A percentile compares a stretch with the other conserved stretches of the same genome.
Conservation (phyloP, 2,329 filamentous ascomycete species). For the Aspergillus sergii region DNA sequence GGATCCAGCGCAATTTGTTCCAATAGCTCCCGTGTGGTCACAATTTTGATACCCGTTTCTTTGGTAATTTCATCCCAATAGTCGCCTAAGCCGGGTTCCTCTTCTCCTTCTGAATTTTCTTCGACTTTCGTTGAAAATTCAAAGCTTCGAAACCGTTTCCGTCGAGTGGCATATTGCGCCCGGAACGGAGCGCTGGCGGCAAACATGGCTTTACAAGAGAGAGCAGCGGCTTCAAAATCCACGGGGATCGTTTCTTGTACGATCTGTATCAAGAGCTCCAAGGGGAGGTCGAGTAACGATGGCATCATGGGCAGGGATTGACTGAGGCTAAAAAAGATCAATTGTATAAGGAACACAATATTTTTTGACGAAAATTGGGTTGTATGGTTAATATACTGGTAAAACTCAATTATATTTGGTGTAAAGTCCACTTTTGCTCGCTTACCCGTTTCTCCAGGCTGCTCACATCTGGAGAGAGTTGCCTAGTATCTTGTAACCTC, state of each 20-base stretch:
- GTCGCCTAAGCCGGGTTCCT: background rate
- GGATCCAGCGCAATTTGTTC: constrained; percentile 7
- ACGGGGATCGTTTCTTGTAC: constrained; percentile 3
- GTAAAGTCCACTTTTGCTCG: background rate
- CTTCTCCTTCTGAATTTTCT: background rate
- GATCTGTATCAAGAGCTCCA: constrained; percentile 6
- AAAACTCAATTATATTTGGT: background rate
- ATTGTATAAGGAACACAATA: background rate
- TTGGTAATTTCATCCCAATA: constrained; percentile 2
- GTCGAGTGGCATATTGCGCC: constrained; percentile 2
- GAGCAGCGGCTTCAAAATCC: constrained; percentile 5
- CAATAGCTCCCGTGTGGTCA: constrained; percentile 3
- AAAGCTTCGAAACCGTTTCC: constrained; percentile 8
- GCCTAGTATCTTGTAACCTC: background rate
- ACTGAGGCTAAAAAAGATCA: background rate
- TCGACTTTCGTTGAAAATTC: background rate
- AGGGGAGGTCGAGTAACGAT: constrained; percentile 5
- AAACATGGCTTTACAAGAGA: constrained; percentile 7
- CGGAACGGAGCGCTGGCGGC: constrained; percentile 4
- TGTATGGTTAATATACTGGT: background rate
- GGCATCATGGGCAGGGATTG: background rate
- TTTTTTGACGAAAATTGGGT: background rate
- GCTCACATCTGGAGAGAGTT: background rate
- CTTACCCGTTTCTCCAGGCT: background rate
- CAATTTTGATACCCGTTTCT: constrained; percentile 3